These are phyloP conservation scores for Diplotaxis tenuifolia DNA, from an alignment of 345 rosid species.

Conservation along the genomic window DNA sequence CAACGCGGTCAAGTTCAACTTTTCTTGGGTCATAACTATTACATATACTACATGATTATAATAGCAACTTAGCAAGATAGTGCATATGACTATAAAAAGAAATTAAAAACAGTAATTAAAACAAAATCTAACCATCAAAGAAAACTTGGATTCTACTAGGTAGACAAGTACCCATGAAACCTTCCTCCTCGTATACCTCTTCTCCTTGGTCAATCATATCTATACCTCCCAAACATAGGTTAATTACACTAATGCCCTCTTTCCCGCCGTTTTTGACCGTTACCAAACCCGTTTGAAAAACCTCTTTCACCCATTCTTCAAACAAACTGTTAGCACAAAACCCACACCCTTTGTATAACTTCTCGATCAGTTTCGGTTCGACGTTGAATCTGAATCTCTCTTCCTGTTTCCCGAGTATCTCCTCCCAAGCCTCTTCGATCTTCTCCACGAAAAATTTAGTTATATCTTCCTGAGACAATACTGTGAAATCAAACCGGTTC, in stretches of 20 bases:
- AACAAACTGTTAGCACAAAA: conserved; percentile 48
- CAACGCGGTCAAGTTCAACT: conserved; percentile 41
- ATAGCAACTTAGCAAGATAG: no score
- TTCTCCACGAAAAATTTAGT: conserved; percentile 40
- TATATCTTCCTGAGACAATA: conserved; percentile 34
- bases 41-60: no score
- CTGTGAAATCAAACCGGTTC: conserved; percentile 49
- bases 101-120: neutral
- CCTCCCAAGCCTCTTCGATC: conserved; percentile 42
- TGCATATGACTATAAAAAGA: neutral
- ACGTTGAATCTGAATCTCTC: conserved; percentile 43
- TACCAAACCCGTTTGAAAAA: conserved; percentile 49
- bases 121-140: conserved; percentile 34
- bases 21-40: conserved; percentile 30
- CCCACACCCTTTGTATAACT: conserved; percentile 37
- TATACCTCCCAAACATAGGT: conserved; percentile 40
- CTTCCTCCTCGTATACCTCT: conserved; percentile 40
- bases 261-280: conserved; percentile 40
- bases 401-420: conserved; percentile 46
- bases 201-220: conserved; percentile 31
- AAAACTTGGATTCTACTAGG: conserved; percentile 39
- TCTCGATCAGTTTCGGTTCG: conserved; percentile 53
- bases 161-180: conserved; percentile 40
- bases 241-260: conserved; percentile 41
- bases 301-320: conserved; percentile 70